Conservation (phyloP, 257 asterid genomes). For the Galeopsis tetrahit region DNA sequence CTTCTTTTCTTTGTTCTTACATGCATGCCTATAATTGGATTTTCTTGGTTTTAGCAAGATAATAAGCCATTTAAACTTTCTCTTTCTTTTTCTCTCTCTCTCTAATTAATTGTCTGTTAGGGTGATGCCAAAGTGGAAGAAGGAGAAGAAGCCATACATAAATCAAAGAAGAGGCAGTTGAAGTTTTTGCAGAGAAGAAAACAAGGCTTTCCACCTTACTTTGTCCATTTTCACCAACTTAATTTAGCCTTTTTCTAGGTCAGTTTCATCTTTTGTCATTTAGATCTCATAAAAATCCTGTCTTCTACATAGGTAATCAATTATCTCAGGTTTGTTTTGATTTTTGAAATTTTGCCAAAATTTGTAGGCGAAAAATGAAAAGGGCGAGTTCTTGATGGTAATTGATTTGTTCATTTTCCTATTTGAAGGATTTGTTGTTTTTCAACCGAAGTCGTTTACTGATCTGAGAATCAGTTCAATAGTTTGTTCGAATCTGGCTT, state of each 20-base stretch:
- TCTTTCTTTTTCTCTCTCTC: constrained; percentile 22
- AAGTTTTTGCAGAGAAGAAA: constrained; percentile 37
- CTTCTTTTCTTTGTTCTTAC: constrained; percentile 56
- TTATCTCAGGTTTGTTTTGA: too few relatives aligned
- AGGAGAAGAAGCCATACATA: constrained; percentile 50
- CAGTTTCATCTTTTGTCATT: constrained; percentile 55
- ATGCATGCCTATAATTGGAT: constrained; percentile 65
- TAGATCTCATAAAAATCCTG: constrained; percentile 52
- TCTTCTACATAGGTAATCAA: too few relatives aligned
- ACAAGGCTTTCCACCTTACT: constrained; percentile 36
- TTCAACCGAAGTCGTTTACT: too few relatives aligned
- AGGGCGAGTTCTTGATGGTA: too few relatives aligned
- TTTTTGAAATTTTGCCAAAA: too few relatives aligned
- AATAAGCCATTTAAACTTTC: constrained; percentile 36
- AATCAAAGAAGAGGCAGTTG: constrained; percentile 42
- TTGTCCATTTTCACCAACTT: constrained; percentile 67
- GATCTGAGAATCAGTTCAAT: too few relatives aligned
- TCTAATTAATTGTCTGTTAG: constrained; percentile 61
- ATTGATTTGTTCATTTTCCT: too few relatives aligned
- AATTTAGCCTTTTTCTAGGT: constrained; percentile 49
- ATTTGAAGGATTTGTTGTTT: too few relatives aligned
- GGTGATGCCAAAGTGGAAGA: constrained; percentile 70
- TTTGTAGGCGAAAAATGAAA: too few relatives aligned
- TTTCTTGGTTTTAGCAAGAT: constrained; percentile 69
- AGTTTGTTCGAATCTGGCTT: too few relatives aligned